phyloP scores from a whole-genome alignment of 2,329 filamentous ascomycete species.

The Chrysosporium keratinophilum region DNA sequence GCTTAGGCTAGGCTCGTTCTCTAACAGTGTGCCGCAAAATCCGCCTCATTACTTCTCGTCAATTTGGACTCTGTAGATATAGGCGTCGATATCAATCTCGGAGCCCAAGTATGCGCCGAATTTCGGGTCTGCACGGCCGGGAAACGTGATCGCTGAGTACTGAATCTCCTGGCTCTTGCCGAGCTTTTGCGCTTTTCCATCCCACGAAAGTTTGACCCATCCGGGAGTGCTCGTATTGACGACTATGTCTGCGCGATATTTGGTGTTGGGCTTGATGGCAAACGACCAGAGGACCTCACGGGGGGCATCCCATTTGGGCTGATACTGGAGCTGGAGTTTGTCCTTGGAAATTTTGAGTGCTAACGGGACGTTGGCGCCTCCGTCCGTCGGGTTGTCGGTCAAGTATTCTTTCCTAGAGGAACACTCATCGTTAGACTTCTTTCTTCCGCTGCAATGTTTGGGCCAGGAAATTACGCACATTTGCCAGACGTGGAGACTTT shows the following conservation, averaged over 20 bases:
- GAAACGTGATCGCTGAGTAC: conserved; percentile 13
- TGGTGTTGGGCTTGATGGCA: conserved; percentile 3
- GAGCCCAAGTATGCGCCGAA: conserved; percentile 13
- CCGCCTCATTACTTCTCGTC: conserved; percentile 7
- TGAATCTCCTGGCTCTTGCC: conserved; percentile 8
- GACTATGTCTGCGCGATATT: conserved; percentile 10
- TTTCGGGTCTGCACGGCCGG: conserved; percentile 13
- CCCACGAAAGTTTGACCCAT: conserved; percentile 12
- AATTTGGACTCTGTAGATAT: conserved; percentile 12
- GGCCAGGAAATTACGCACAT: conserved; percentile 6
- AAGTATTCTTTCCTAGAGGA: conserved; percentile 13
- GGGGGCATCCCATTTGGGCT: conserved; percentile 12
- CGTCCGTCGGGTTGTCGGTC: conserved; percentile 10
- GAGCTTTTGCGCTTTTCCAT: conserved; percentile 11
- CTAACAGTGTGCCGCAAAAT: neutral
- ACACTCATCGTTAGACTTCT: conserved; percentile 1
- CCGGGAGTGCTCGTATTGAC: conserved; percentile 12
- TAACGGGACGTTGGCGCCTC: conserved; percentile 13
- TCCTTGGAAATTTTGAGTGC: conserved; percentile 11
- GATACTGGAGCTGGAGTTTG: conserved; percentile 14
- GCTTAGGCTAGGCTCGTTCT: neutral
- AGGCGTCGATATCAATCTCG: conserved; percentile 11
- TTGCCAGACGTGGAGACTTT: conserved; percentile 14
- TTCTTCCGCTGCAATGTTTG: neutral
- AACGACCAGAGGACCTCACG: conserved; percentile 12